These are phyloP conservation scores for Sporothrix phasma DNA, from an alignment of 2,329 filamentous ascomycete genomes.

Conservation along the genomic window DNA sequence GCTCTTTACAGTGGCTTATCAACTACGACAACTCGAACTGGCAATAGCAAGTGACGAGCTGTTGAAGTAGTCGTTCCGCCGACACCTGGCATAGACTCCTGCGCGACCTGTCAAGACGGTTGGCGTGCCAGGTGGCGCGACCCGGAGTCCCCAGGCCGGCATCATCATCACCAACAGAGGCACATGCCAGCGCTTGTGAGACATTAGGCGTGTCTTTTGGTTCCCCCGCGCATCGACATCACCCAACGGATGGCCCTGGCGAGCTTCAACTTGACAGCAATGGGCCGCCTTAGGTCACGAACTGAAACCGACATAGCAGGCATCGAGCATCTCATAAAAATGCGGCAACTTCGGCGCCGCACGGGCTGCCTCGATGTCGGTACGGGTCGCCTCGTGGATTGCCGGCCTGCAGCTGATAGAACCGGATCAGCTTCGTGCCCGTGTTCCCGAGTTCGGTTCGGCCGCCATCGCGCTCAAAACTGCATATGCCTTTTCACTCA, in stretches of 20 bases:
- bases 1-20: too few species aligned
- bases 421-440: slow-evolving; percentile 11
- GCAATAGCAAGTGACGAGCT: too few species aligned
- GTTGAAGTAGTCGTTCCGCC: slow-evolving; percentile 1
- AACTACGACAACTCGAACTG: too few species aligned
- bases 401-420: neutral
- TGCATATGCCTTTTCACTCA: neutral
- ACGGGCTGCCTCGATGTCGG: neutral
- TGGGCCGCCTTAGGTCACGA: neutral
- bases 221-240: neutral
- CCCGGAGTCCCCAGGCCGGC: neutral
- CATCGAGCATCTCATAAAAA: neutral
- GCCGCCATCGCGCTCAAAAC: neutral
- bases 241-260: neutral
- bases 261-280: neutral
- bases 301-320: neutral
- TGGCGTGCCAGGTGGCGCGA: neutral
- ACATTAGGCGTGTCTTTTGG: neutral
- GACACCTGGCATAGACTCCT: too few species aligned
- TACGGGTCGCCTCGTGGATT: neutral
- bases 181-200: neutral
- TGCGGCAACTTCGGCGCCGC: neutral
- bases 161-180: neutral
- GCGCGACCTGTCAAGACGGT: neutral
- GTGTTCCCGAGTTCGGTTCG: neutral